Conservation (phyloP, 1,139 yeast genomes). For the Yamadazyma dushanensis region DNA sequence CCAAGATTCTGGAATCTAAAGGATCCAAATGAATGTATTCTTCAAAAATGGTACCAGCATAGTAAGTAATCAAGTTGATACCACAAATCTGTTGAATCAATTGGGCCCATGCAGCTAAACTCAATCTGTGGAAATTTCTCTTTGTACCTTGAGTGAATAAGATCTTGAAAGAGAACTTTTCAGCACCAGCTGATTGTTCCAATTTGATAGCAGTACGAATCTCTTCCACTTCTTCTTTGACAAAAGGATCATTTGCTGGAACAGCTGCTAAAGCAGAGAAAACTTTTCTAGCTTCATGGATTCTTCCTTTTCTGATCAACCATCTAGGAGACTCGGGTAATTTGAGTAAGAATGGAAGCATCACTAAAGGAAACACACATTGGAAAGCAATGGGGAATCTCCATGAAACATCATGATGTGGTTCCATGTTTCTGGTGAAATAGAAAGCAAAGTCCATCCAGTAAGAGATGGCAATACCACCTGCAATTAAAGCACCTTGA, state of each 20-base stretch:
- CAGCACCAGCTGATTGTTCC: slow-evolving; percentile 25
- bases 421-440: slow-evolving; percentile 22
- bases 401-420: slow-evolving; percentile 28
- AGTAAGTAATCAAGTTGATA: slow-evolving; percentile 36
- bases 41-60: slow-evolving; percentile 49
- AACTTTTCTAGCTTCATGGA: slow-evolving; percentile 49
- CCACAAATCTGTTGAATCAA: slow-evolving; percentile 47
- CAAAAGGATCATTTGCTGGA: slow-evolving; percentile 25
- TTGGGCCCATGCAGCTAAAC: slow-evolving; percentile 49
- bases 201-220: slow-evolving; percentile 28
- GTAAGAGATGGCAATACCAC: slow-evolving; percentile 42
- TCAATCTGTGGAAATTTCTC: slow-evolving; percentile 48
- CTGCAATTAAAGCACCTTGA: slow-evolving; percentile 39
- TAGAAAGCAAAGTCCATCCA: slow-evolving; percentile 49
- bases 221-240: slow-evolving; percentile 32
- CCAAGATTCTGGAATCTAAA: slow-evolving; percentile 35
- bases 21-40: slow-evolving; percentile 40
- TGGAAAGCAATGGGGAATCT: slow-evolving; percentile 52
- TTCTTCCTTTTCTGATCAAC: slow-evolving; percentile 39
- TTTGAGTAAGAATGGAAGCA: slow-evolving; percentile 28
- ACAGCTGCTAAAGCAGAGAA: slow-evolving; percentile 44
- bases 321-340: slow-evolving; percentile 56
- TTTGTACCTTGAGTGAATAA: slow-evolving; percentile 40
- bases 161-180: slow-evolving; percentile 23
- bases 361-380: slow-evolving; percentile 33